Base-by-base conservation (phyloP, 2,329 filamentous ascomycete species). In the Hypoxylon sp. region DNA sequence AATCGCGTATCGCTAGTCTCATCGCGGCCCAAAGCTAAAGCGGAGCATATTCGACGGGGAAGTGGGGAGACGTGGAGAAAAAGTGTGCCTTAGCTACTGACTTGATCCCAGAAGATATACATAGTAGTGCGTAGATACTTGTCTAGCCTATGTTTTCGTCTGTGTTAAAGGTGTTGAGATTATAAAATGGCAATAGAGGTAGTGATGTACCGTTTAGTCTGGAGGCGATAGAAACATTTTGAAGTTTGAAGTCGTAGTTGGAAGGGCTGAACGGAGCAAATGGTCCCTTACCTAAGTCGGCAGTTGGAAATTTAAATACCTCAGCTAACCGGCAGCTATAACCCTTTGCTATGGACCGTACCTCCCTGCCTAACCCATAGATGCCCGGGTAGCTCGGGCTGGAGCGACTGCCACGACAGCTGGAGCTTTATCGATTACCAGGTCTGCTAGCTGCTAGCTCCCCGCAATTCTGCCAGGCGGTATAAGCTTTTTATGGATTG, bases 381-480 rank as follows among this genome's bases (percentile, higher is more conserved):
- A 6, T 43, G 21, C 38, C 17, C 17, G 13, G 14, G 9, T 6
- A 30, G 9, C 28, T 6, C 34, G 38, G 38, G 38, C 17, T 43
- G 17, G 17, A 34, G 36, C 25, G 25, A 55, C 30, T 55, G 23
- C 51, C 11, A 56, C 58, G 48, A 62, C 28, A n/a, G n/a, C n/a
- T n/a, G n/a, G n/a, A 30, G 28, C 28, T 30, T 30, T 30, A 30
- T 30, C 28, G 28, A 30, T 30, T 21, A 9, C n/a, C 45, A 36
- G 51, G 23, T n/a, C 19, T 7, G 11, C 19, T 32, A 45, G 38
- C 25, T 50, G 28, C 6, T 17, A 57, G 30, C 49, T 57, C 55
- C 49, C 66, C 62, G 48, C 60, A 46, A 67, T 67, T 67, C 55
- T 69, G 58, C 69, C 67, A 28, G 55, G 66, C 63, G 63, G 66